Evolutionary conservation across 345 rosid species (phyloP), one percentile per base, ranked within the genome.

Genomic region (Rhodomyrtus tomentosa): DNA sequence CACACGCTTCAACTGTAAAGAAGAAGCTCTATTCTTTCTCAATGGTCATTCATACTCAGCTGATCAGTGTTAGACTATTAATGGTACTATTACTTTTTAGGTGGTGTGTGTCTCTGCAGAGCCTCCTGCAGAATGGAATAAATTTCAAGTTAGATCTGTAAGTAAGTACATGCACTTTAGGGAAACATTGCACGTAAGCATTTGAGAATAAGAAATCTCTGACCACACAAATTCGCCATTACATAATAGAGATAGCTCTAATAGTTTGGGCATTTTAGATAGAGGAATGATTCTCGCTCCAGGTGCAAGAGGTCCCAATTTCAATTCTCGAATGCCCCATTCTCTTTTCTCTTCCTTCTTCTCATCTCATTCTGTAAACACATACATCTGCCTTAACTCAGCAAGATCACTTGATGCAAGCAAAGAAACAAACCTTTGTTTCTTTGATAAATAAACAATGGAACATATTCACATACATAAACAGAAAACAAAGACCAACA

Each of bases 221-320:
- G 45, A 68, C 24, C 76, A 68, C 76, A 10, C 74, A 62, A 62
- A 32, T 21, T 68, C 45, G 18, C 21, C 76, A 32, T 32, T 68
- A 18, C 76, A 68, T 24, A 18, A 21, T 32, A 68, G 76, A 32
- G 76, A 68, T 38, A 68, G 36, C 76, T 32, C 13, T 68, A 3
- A 68, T 16, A 16, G 12, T 68, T 68, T 68, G 76, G 42, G 24
- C 76, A 32, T 32, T 68, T 8, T 11, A 21, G 18, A 22, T 91
- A 92, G 92, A 92, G 93, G 95, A 90, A 94, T 93, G 93, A 92
- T 92, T 92, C 94, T 94, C 87, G 92, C 94, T 94, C 92, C 87
- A 93, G 95, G 94, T 93, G 94, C 92, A 89, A 96, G 94, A 93
- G 95, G 94, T 93, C 95, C 90, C 90, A 87, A 68, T 42, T 68